phyloP scores from a whole-genome alignment of 305 asterid genomes.

The Fraxinus greggii region DNA sequence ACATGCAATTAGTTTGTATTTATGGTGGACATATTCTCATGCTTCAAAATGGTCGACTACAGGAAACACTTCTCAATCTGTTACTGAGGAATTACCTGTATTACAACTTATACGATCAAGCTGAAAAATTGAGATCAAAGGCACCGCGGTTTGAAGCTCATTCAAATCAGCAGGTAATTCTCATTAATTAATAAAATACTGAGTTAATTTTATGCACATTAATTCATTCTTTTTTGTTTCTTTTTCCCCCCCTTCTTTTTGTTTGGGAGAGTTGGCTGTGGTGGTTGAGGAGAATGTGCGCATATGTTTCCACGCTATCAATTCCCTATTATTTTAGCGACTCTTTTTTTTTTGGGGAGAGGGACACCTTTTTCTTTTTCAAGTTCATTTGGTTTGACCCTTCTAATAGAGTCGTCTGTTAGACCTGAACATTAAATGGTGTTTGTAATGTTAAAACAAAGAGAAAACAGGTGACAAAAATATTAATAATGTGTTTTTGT shows the following conservation, averaged over 20 bases:
- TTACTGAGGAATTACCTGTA: constrained; percentile 86
- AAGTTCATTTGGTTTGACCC: not conserved
- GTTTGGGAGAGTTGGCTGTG: not conserved
- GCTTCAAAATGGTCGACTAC: constrained; percentile 25
- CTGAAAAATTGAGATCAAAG: constrained; percentile 95
- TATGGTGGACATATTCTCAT: constrained; percentile 7
- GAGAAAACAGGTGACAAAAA: not conserved
- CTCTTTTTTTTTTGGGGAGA: not conserved
- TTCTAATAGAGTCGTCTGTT: constrained; percentile 1
- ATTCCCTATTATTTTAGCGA: not conserved
- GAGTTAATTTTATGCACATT: constrained; percentile 3
- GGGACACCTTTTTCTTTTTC: not conserved
- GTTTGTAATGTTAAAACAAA: not conserved
- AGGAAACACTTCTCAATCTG: constrained; percentile 94
- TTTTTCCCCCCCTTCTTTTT: not conserved
- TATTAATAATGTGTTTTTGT: not conserved
- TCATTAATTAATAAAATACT: constrained; percentile 14
- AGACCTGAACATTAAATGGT: not conserved
- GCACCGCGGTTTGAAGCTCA: constrained; percentile 99
- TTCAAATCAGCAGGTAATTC: constrained; percentile 86
- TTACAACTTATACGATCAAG: constrained; percentile 88
- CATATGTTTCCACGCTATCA: not conserved
- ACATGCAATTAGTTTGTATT: constrained; percentile 19
- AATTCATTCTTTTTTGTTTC: not conserved
- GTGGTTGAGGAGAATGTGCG: not conserved